These are phyloP conservation scores for Xanthoconium separans DNA, from an alignment of 1,284 basidiomycete genomes.

Conservation along the genomic window DNA sequence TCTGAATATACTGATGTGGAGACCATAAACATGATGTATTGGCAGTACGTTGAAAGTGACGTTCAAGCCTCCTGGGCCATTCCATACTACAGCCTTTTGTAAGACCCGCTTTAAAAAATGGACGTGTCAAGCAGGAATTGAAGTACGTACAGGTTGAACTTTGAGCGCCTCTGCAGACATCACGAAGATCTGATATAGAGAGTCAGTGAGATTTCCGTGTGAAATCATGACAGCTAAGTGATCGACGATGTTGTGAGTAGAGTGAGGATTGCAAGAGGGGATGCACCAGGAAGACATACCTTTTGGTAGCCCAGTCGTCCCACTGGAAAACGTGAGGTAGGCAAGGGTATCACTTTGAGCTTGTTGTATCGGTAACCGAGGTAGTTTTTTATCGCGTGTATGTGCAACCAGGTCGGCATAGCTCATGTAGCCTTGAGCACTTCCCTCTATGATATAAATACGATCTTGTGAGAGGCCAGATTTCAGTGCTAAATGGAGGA, in stretches of 20 bases:
- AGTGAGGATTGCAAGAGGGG: not conserved
- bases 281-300: conserved; percentile 38
- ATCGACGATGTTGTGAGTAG: not conserved
- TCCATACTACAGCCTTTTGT: conserved; percentile 40
- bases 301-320: conserved; percentile 75
- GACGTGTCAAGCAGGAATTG: not conserved
- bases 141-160: conserved; percentile 19
- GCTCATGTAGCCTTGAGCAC: conserved; percentile 38
- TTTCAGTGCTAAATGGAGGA: conserved; percentile 48
- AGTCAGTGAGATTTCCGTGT: conserved; percentile 62
- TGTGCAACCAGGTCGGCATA: conserved; percentile 47
- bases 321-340: conserved; percentile 75
- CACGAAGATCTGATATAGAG: conserved; percentile 44
- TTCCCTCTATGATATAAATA: conserved; percentile 56
- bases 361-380: conserved; percentile 43
- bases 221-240: conserved; percentile 71
- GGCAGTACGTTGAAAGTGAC: conserved; percentile 60
- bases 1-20: conserved; percentile 54
- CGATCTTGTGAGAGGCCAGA: conserved; percentile 51
- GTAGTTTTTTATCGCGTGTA: conserved; percentile 38
- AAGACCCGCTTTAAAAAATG: not conserved
- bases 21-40: conserved; percentile 67
- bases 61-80: conserved; percentile 43
- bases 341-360: conserved; percentile 60
- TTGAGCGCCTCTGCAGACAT: conserved; percentile 31